These are phyloP conservation scores for Thelephora ganbajun DNA, from an alignment of 768 basidiomycete species.

Conservation along the genomic window DNA sequence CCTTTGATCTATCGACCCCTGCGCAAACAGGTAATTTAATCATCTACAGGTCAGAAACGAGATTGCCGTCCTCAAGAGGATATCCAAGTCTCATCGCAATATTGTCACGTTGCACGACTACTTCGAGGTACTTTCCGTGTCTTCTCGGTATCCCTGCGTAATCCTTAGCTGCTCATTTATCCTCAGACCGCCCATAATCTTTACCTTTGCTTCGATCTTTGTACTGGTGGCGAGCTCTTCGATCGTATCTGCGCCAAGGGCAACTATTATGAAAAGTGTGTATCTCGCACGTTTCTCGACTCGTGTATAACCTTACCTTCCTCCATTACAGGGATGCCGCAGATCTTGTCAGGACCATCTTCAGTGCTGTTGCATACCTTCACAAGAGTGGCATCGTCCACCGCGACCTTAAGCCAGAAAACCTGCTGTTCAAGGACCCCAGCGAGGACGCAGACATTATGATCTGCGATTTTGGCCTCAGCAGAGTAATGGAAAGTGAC, in stretches of 20 bases:
- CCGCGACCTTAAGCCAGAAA: constrained; percentile 95
- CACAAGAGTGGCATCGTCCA: constrained; percentile 91
- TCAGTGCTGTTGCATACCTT: constrained; percentile 80
- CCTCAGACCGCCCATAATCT: constrained; percentile 78
- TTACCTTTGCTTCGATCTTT: constrained; percentile 91
- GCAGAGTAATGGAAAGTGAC: constrained; percentile 81
- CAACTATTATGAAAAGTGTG: constrained; percentile 88
- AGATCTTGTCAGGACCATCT: constrained; percentile 72
- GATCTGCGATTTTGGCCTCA: constrained; percentile 94
- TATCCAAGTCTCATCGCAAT: constrained; percentile 82
- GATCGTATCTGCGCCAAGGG: constrained; percentile 97
- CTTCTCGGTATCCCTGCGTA: constrained; percentile 4
- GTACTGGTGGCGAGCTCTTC: constrained; percentile 96
- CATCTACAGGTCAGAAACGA: constrained; percentile 79
- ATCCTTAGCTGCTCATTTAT: neutral
- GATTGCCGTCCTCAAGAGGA: constrained; percentile 85
- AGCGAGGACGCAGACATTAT: constrained; percentile 90
- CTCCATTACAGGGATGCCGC: constrained; percentile 66
- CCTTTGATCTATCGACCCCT: neutral
- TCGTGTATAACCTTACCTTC: constrained; percentile 8
- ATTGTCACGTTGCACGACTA: constrained; percentile 94
- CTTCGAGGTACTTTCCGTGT: constrained; percentile 54
- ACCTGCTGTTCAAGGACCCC: constrained; percentile 83
- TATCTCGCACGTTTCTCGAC: constrained; percentile 5
- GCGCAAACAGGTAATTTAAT: constrained; percentile 4